phyloP scores from a whole-genome alignment of 2,329 filamentous ascomycete species.

The Sphaerulina populicola region DNA sequence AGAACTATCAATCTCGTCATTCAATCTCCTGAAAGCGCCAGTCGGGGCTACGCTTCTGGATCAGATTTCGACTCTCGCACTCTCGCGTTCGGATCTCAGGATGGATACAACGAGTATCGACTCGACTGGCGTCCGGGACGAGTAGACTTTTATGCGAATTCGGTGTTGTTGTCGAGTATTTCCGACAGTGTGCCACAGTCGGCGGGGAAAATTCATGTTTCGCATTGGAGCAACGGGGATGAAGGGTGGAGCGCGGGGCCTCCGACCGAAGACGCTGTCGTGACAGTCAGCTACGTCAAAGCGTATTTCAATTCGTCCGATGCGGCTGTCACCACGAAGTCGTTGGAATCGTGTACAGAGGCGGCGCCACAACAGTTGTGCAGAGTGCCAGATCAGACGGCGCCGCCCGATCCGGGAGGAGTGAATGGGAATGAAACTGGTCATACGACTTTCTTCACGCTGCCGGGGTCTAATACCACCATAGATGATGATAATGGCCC shows the following conservation, averaged over 20 bases:
- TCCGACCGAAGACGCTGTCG: slow-evolving; percentile 52
- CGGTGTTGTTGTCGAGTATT: slow-evolving; percentile 48
- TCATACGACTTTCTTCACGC: slow-evolving; percentile 16
- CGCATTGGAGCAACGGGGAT: slow-evolving; percentile 73
- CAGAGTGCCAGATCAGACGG: slow-evolving; percentile 17
- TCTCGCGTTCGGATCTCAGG: slow-evolving; percentile 58
- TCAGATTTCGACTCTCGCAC: slow-evolving; percentile 50
- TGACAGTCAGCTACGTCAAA: slow-evolving; percentile 63
- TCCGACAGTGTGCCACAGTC: slow-evolving; percentile 43
- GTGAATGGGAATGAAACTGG: slow-evolving; percentile 13
- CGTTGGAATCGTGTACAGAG: background rate
- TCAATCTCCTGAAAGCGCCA: slow-evolving; percentile 54
- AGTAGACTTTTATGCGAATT: slow-evolving; percentile 64
- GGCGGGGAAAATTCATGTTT: slow-evolving; percentile 60
- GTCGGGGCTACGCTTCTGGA: slow-evolving; percentile 51
- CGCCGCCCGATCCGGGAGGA: slow-evolving; percentile 12
- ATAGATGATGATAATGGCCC: background rate
- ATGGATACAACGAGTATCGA: slow-evolving; percentile 66
- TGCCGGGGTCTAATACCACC: background rate
- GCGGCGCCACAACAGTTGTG: slow-evolving; percentile 8
- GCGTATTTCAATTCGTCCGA: slow-evolving; percentile 64
- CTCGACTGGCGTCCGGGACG: slow-evolving; percentile 60
- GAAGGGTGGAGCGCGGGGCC: slow-evolving; percentile 62
- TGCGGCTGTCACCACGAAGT: background rate
- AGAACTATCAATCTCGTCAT: slow-evolving; percentile 65